A percentile compares a stretch with the other conserved stretches of the same genome.
Evolutionary conservation across 495 filamentous ascomycete genomes (phyloP).

Genomic region (Lophiostoma macrostomum): DNA sequence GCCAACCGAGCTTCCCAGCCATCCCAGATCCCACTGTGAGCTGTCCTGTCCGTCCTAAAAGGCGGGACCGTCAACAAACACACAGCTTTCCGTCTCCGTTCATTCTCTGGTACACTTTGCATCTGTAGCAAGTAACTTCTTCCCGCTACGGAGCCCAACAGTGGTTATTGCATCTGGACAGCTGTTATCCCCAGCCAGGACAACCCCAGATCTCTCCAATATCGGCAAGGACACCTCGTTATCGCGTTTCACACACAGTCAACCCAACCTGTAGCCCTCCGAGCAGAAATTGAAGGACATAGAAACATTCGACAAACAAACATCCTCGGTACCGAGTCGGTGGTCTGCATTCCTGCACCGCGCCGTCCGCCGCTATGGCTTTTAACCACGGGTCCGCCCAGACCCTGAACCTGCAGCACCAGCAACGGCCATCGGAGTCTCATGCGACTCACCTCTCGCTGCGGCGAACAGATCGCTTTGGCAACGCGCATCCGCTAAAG

Average conservation of each 20-base stretch:
- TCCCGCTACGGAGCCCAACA: too few relatives aligned
- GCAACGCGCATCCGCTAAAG: slow-evolving; percentile 21
- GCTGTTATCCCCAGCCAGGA: too few relatives aligned
- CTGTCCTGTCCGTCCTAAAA: too few relatives aligned
- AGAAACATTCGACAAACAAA: slow-evolving; percentile 10
- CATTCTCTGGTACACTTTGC: too few relatives aligned
- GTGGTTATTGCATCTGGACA: too few relatives aligned
- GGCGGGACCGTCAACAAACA: too few relatives aligned
- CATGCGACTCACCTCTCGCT: slow-evolving; percentile 29
- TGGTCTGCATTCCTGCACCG: slow-evolving; percentile 10
- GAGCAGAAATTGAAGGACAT: slow-evolving; percentile 9
- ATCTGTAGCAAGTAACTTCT: too few relatives aligned
- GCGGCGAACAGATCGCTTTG: slow-evolving; percentile 16
- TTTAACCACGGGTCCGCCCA: slow-evolving; percentile 9
- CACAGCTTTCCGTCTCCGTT: too few relatives aligned
- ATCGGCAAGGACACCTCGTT: slow-evolving; percentile 15
- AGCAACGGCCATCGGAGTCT: slow-evolving; percentile 15
- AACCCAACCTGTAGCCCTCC: neutral
- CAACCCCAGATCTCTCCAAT: slow-evolving; percentile 1
- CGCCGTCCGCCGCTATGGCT: slow-evolving; percentile 4
- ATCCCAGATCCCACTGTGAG: too few relatives aligned
- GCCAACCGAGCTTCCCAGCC: too few relatives aligned
- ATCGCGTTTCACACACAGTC: slow-evolving; percentile 16
- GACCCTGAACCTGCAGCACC: slow-evolving; percentile 3
- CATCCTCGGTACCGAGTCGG: slow-evolving; percentile 11